A percentile compares a stretch with the other conserved stretches of the same genome.
These are phyloP conservation scores for Astrephomene gubernaculifera DNA, from an alignment of 139 green algal species.

Conservation along the genomic window DNA sequence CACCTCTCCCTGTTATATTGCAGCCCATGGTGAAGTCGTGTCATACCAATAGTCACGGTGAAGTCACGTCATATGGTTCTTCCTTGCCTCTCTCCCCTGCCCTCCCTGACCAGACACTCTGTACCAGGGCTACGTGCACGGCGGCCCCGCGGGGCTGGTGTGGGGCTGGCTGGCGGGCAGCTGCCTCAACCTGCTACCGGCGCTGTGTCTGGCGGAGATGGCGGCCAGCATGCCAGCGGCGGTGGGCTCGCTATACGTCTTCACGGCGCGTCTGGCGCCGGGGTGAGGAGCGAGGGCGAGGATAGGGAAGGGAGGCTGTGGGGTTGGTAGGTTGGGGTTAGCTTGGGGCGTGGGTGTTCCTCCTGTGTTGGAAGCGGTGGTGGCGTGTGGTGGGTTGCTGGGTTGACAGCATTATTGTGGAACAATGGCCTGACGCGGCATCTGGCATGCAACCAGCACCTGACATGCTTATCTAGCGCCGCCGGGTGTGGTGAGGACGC, in stretches of 20 bases:
- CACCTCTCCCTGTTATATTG: not conserved
- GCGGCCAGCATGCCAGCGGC: conserved; percentile 22
- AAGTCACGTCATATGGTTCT: too few relatives aligned
- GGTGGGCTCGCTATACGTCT: conserved; percentile 7
- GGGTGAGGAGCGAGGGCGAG: not conserved
- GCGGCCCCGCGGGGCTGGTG: not conserved
- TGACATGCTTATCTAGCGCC: not conserved
- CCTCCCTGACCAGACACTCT: not conserved
- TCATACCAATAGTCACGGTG: too few relatives aligned
- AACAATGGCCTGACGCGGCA: not conserved
- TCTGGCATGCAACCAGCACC: not conserved
- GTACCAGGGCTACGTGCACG: not conserved
- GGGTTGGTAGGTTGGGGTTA: not conserved
- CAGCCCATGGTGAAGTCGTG: too few relatives aligned
- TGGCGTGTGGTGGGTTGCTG: too few relatives aligned
- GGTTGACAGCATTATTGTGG: too few relatives aligned
- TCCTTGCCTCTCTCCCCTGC: too few relatives aligned
- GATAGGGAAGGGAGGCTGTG: not conserved
- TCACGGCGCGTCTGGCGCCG: conserved; percentile 13
- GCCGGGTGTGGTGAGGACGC: too few relatives aligned
- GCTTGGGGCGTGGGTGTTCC: not conserved
- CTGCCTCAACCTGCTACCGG: not conserved
- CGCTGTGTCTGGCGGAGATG: conserved; percentile 24
- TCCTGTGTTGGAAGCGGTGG: too few relatives aligned
- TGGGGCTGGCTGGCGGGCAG: not conserved